Percentiles rank a stretch among this genome's conserved stretches.
Evolutionary conservation across 208 protist species (phyloP).

Genomic region (Entamoeba histolytica): DNA sequence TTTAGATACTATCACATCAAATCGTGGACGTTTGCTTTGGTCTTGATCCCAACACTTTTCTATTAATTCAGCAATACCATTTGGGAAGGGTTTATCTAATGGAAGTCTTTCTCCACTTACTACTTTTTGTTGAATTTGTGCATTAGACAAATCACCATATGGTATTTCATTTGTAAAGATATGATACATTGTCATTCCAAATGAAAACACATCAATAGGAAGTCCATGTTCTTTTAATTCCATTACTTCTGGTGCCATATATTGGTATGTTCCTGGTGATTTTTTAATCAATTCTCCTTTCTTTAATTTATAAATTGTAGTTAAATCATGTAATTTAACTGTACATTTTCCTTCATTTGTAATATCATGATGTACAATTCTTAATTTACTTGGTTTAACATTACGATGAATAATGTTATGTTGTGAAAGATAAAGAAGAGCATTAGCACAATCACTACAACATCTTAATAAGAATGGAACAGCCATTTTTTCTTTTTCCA

Average conservation of each 20-base stretch:
- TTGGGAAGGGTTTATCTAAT: background rate
- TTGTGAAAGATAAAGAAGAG: background rate
- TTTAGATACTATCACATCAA: background rate
- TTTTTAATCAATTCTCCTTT: background rate
- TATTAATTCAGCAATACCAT: background rate
- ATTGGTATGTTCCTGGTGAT: background rate
- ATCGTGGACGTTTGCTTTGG: background rate
- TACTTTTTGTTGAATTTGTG: background rate
- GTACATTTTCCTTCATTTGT: background rate
- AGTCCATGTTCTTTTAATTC: background rate
- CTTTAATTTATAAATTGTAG: background rate
- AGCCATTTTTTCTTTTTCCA: background rate
- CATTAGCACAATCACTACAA: background rate
- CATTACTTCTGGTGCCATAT: background rate
- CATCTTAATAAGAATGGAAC: background rate
- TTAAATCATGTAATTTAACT: background rate
- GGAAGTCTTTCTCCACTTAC: background rate
- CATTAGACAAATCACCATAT: background rate
- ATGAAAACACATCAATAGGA: background rate
- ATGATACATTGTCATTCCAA: background rate
- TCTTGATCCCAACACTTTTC: background rate
- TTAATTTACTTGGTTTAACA: background rate
- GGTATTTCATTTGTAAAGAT: background rate
- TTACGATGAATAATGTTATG: background rate
- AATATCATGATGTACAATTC: background rate